Conservation (phyloP, 2,329 filamentous ascomycete species). For the Aaosphaeria arxii region DNA sequence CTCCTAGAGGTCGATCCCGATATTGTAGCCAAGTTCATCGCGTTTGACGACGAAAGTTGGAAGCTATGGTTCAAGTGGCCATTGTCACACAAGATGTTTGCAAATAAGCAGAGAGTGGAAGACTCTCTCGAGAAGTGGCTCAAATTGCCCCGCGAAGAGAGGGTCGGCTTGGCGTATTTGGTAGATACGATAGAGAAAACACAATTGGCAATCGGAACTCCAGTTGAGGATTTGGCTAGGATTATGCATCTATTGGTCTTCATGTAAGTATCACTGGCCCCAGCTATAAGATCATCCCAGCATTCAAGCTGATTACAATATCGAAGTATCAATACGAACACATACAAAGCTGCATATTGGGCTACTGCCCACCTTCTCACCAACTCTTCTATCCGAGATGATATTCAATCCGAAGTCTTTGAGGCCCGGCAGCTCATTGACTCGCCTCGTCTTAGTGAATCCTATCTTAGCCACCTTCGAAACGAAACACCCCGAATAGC, state of each 20-base stretch:
- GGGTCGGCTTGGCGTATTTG: not conserved
- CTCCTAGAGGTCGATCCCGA: constrained; percentile 4
- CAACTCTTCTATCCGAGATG: constrained; percentile 1
- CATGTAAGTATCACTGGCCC: not conserved
- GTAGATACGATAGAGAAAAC: not conserved
- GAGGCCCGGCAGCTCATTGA: not conserved
- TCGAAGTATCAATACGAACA: not conserved
- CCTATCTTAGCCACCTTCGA: not conserved
- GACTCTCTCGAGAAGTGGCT: constrained; percentile 4
- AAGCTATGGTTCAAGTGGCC: constrained; percentile 6
- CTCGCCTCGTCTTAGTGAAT: not conserved
- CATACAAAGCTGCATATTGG: constrained; percentile 15
- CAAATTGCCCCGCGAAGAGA: not conserved
- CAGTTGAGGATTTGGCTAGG: not conserved
- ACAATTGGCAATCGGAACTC: not conserved
- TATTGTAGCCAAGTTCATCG: constrained; percentile 1
- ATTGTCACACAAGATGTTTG: constrained; percentile 2
- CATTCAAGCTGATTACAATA: not conserved
- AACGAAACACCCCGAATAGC: not conserved
- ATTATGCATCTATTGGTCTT: not conserved
- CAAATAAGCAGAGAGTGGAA: constrained; percentile 1
- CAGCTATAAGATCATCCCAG: not conserved
- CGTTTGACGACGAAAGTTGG: constrained; percentile 5
- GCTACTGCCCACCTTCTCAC: constrained; percentile 5
- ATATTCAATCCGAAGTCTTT: not conserved